phyloP scores from a whole-genome alignment of 2,329 filamentous ascomycete species.

The Alternaria longipes region DNA sequence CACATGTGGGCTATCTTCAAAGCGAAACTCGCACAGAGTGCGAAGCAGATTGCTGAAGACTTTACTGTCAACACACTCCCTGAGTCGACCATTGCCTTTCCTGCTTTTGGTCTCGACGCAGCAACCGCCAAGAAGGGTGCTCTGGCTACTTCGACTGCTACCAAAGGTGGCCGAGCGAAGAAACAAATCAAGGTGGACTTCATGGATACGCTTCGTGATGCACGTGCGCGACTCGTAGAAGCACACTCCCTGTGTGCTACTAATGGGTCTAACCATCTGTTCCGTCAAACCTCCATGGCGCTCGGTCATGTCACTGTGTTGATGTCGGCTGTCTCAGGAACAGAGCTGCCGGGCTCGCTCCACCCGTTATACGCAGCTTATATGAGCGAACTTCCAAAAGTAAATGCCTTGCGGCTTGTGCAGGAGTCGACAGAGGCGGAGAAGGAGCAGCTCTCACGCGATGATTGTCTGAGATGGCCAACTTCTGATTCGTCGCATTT shows the following conservation, averaged over 20 bases:
- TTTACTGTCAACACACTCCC: slow-evolving; percentile 89
- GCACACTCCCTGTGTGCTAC: slow-evolving; percentile 65
- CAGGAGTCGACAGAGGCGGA: slow-evolving; percentile 63
- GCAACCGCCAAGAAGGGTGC: slow-evolving; percentile 22
- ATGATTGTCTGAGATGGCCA: slow-evolving; percentile 54
- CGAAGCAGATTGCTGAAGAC: slow-evolving; percentile 78
- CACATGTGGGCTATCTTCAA: slow-evolving; percentile 70
- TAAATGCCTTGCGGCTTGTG: slow-evolving; percentile 73
- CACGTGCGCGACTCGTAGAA: slow-evolving; percentile 71
- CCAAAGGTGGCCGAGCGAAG: slow-evolving; percentile 35
- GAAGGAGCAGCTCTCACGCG: slow-evolving; percentile 51
- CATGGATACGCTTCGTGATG: slow-evolving; percentile 68
- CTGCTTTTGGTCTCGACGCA: slow-evolving; percentile 64
- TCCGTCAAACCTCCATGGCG: slow-evolving; percentile 60
- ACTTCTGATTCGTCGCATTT: slow-evolving; percentile 42
- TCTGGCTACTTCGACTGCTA: slow-evolving; percentile 15
- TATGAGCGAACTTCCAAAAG: slow-evolving; percentile 71
- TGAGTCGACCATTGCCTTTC: slow-evolving; percentile 90
- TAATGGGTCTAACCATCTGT: slow-evolving; percentile 64
- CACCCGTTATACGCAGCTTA: slow-evolving; percentile 54
- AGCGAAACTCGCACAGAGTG: slow-evolving; percentile 72
- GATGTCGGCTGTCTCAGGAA: slow-evolving; percentile 49
- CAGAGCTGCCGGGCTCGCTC: slow-evolving; percentile 42
- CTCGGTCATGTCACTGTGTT: slow-evolving; percentile 51
- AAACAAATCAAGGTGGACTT: slow-evolving; percentile 55